Conservation (phyloP, 2,329 filamentous ascomycete species). For the Fusarium newnesense region DNA sequence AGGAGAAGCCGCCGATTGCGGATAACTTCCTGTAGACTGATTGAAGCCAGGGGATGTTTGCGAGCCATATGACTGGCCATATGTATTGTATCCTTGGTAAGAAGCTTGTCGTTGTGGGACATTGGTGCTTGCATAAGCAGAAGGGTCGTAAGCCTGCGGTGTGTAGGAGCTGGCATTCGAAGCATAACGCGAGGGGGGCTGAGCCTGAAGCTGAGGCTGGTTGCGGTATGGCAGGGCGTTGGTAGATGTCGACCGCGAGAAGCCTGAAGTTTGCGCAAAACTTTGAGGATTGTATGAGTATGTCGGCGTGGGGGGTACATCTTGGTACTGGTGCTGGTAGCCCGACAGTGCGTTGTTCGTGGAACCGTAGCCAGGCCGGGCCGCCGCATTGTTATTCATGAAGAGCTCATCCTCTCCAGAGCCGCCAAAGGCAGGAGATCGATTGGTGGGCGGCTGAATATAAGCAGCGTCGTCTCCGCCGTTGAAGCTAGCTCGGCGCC, state of each 20-base stretch:
- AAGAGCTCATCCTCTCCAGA: slow-evolving; percentile 70
- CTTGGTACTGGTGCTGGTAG: slow-evolving; percentile 64
- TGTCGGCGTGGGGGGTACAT: slow-evolving; percentile 57
- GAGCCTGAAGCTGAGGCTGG: slow-evolving; percentile 48
- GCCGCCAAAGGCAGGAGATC: slow-evolving; percentile 37
- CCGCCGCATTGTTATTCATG: slow-evolving; percentile 58
- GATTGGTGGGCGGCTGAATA: slow-evolving; percentile 51
- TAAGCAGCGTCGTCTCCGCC: slow-evolving; percentile 76
- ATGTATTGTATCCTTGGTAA: slow-evolving; percentile 59
- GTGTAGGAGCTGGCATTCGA: slow-evolving; percentile 57
- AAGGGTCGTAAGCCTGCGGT: slow-evolving; percentile 67
- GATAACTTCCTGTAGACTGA: slow-evolving; percentile 48
- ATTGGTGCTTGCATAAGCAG: slow-evolving; percentile 63
- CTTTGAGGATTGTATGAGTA: slow-evolving; percentile 77
- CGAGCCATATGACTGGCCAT: slow-evolving; percentile 55
- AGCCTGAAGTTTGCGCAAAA: slow-evolving; percentile 57
- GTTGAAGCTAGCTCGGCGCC: slow-evolving; percentile 77
- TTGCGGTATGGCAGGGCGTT: slow-evolving; percentile 62
- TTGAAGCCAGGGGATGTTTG: slow-evolving; percentile 51
- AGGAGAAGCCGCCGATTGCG: slow-evolving; percentile 44
- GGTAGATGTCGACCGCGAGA: slow-evolving; percentile 61
- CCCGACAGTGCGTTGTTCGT: slow-evolving; percentile 58
- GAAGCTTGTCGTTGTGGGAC: slow-evolving; percentile 63
- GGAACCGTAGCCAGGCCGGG: slow-evolving; percentile 55
- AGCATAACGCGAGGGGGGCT: slow-evolving; percentile 51